Evolutionary conservation across 2,329 filamentous ascomycete genomes (phyloP).

Genomic region (Venturia effusa): DNA sequence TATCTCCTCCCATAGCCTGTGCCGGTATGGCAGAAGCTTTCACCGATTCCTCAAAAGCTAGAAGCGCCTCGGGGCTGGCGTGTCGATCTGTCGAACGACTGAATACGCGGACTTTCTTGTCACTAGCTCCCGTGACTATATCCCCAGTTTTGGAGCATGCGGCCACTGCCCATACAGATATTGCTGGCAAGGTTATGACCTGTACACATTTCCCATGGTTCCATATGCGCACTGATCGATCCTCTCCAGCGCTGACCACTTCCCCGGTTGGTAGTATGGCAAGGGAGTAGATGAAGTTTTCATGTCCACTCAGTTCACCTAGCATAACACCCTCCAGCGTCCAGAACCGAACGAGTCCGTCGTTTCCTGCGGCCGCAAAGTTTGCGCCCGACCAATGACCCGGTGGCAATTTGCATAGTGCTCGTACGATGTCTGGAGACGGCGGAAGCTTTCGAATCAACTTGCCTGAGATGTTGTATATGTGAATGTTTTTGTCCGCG

Average conservation of each 20-base stretch:
- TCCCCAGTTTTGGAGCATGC: constrained; percentile 73
- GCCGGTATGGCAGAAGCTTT: constrained; percentile 78
- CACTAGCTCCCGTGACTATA: constrained; percentile 87
- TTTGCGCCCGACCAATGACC: constrained; percentile 73
- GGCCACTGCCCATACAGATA: constrained; percentile 93
- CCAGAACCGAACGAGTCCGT: constrained; percentile 81
- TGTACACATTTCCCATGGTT: constrained; percentile 72
- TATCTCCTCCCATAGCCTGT: constrained; percentile 57
- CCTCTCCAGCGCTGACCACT: constrained; percentile 83
- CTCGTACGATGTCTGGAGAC: constrained; percentile 74
- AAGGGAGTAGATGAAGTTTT: constrained; percentile 89
- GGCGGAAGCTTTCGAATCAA: constrained; percentile 55
- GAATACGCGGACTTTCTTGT: constrained; percentile 76
- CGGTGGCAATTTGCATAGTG: constrained; percentile 69
- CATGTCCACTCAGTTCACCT: constrained; percentile 73
- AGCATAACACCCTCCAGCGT: constrained; percentile 67
- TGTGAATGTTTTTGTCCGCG: constrained; percentile 78
- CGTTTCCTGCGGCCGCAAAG: constrained; percentile 92
- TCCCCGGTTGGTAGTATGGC: constrained; percentile 70
- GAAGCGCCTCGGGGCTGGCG: constrained; percentile 57
- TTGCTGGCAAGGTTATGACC: constrained; percentile 92
- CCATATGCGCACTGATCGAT: constrained; percentile 90
- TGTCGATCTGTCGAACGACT: constrained; percentile 58
- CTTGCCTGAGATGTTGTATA: constrained; percentile 59
- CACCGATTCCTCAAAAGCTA: constrained; percentile 71